A percentile compares a stretch with the other conserved stretches of the same genome.
Conservation (phyloP, 176 grass and related monocot species). For the Zoysia japonica region DNA sequence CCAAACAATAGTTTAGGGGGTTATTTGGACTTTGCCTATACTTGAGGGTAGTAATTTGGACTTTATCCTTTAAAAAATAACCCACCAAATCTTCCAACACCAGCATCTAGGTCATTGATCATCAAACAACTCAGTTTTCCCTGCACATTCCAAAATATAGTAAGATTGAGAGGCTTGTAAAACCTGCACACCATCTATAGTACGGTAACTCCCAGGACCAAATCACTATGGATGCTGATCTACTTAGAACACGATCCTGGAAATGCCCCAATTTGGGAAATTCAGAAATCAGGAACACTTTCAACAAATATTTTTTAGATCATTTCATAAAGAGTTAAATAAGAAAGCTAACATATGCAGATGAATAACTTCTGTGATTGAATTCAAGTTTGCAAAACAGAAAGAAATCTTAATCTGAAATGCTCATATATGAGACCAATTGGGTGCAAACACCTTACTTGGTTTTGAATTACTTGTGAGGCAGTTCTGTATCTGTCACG, state of each 20-base stretch:
- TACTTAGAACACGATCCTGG: neutral
- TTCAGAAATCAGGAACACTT: slow-evolving; percentile 35
- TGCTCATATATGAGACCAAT: slow-evolving; percentile 15
- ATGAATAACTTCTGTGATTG: slow-evolving; percentile 6
- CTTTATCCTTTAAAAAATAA: slow-evolving; percentile 20
- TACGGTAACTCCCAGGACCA: slow-evolving; percentile 15
- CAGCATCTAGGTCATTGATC: slow-evolving; percentile 99
- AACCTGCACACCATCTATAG: slow-evolving; percentile 9
- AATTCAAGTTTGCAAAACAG: neutral
- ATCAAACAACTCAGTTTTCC: slow-evolving; percentile 97
- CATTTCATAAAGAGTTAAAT: neutral
- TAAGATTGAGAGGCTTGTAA: slow-evolving; percentile 24
- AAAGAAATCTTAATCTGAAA: slow-evolving; percentile 25
- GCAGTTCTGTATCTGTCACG: slow-evolving; percentile 83
- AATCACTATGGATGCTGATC: neutral
- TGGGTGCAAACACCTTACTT: slow-evolving; percentile 56
- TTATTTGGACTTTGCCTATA: too few species aligned
- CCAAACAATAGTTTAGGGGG: too few species aligned
- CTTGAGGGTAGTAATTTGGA: too few species aligned
- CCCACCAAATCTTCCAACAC: slow-evolving; percentile 93
- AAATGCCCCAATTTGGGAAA: neutral
- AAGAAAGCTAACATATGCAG: neutral
- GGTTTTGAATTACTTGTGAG: slow-evolving; percentile 96
- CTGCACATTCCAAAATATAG: slow-evolving; percentile 46
- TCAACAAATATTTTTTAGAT: neutral